Conservation (phyloP, 75 land plant species). For the Cryptomeria japonica region DNA sequence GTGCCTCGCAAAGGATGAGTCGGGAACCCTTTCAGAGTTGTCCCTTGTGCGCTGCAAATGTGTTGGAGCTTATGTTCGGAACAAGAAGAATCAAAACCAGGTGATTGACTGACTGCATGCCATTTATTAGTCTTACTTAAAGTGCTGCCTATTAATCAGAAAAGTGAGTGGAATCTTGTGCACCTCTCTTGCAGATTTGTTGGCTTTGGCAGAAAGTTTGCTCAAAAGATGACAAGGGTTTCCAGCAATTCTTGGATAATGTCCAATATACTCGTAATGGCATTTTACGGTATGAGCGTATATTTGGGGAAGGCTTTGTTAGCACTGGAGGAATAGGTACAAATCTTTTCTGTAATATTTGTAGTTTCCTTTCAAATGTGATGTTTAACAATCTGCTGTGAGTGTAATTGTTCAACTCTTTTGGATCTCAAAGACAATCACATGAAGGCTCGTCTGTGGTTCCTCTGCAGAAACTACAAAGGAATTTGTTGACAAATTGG, state of each 20-base stretch:
- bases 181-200: conserved; percentile 69
- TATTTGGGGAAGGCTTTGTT: conserved; percentile 95
- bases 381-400: background rate
- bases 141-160: background rate
- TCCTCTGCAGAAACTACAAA: conserved; percentile 82
- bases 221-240: conserved; percentile 65
- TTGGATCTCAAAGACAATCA: background rate
- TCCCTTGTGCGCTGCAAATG: conserved; percentile 83
- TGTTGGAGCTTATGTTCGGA: conserved; percentile 93
- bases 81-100: conserved; percentile 97
- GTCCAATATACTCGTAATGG: conserved; percentile 87
- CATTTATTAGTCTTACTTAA: background rate
- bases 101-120: conserved; percentile 23
- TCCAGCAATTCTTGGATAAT: conserved; percentile 88
- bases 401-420: background rate
- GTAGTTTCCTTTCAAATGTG: background rate
- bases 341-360: background rate
- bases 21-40: conserved; percentile 70
- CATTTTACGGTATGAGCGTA: conserved; percentile 96
- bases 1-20: conserved; percentile 44
- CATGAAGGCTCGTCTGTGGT: conserved; percentile 12
- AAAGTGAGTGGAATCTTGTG: background rate
- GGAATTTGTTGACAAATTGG: conserved; percentile 89
- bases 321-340: conserved; percentile 98
- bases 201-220: conserved; percentile 92